These are phyloP conservation scores for Fusarium sp. DNA, from an alignment of 2,329 filamentous ascomycete genomes.

Conservation along the genomic window DNA sequence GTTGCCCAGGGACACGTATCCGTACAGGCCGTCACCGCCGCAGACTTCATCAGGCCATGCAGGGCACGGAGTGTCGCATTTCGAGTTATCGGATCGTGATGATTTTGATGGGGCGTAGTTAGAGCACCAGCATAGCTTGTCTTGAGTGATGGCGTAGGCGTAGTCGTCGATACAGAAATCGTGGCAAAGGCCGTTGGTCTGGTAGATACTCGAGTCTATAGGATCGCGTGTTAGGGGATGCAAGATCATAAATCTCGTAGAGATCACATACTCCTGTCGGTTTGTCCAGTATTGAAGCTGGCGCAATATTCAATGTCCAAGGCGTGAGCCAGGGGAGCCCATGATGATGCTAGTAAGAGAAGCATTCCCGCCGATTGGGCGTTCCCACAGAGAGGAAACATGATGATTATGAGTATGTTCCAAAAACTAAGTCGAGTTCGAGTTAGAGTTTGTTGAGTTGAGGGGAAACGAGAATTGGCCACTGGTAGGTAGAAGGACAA, in stretches of 20 bases:
- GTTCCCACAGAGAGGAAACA: constrained; percentile 45
- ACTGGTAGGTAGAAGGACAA: neutral
- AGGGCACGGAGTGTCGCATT: constrained; percentile 74
- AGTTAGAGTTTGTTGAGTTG: constrained; percentile 27
- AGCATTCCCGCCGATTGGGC: constrained; percentile 41
- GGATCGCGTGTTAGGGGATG: constrained; percentile 1
- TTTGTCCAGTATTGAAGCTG: constrained; percentile 56
- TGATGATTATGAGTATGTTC: constrained; percentile 36
- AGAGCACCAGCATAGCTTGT: constrained; percentile 80
- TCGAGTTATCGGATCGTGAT: constrained; percentile 56
- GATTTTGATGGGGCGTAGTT: constrained; percentile 72
- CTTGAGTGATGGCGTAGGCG: constrained; percentile 79
- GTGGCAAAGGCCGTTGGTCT: constrained; percentile 79
- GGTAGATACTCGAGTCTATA: constrained; percentile 69
- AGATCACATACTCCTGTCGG: constrained; percentile 51
- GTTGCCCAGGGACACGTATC: constrained; percentile 73
- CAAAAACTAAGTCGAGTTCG: constrained; percentile 22
- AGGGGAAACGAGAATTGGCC: constrained; percentile 5
- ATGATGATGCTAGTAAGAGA: constrained; percentile 48
- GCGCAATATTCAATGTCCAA: constrained; percentile 56
- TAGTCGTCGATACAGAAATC: constrained; percentile 70
- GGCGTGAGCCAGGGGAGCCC: constrained; percentile 45
- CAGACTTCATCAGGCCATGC: constrained; percentile 79
- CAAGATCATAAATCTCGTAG: no score
- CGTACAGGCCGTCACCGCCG: constrained; percentile 73